Percentiles rank a stretch among this genome's conserved stretches.
These are phyloP conservation scores for Penicillium sp. DNA, from an alignment of 2,329 filamentous ascomycete species.

Conservation along the genomic window DNA sequence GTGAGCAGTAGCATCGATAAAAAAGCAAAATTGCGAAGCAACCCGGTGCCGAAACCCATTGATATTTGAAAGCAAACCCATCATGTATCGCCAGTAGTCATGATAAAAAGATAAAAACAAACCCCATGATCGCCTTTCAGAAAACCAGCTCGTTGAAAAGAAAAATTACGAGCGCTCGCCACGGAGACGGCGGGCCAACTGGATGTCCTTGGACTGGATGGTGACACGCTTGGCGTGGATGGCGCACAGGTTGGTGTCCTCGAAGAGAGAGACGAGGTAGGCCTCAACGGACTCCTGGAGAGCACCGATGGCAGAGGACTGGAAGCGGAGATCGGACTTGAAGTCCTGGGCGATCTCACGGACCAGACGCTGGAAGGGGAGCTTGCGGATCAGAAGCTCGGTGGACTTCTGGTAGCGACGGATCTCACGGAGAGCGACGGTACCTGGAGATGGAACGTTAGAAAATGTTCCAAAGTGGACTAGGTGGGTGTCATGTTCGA, in stretches of 20 bases:
- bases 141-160: conserved; percentile 31
- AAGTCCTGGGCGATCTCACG: conserved; percentile 96
- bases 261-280: conserved; percentile 96
- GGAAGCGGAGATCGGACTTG: conserved; percentile 95
- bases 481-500: background rate
- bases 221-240: conserved; percentile 99
- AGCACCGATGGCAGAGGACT: conserved; percentile 94
- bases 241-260: conserved; percentile 97
- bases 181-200: conserved; percentile 90
- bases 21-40: conserved; percentile 35
- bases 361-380: conserved; percentile 95
- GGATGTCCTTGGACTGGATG: conserved; percentile 92
- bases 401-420: conserved; percentile 97
- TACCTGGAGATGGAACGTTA: conserved; percentile 53
- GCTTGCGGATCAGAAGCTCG: conserved; percentile 93
- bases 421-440: conserved; percentile 97
- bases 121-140: conserved; percentile 45
- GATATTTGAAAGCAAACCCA: conserved; percentile 44
- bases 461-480: background rate
- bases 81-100: conserved; percentile 48
- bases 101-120: conserved; percentile 38
- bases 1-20: conserved; percentile 33
- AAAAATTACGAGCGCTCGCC: conserved; percentile 77
- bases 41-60: conserved; percentile 43
- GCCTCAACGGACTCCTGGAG: conserved; percentile 99